Percentiles rank a stretch among this genome's conserved stretches.
phyloP scores from a whole-genome alignment of 495 filamentous ascomycete species.

The Hypoxylon trugodes region DNA sequence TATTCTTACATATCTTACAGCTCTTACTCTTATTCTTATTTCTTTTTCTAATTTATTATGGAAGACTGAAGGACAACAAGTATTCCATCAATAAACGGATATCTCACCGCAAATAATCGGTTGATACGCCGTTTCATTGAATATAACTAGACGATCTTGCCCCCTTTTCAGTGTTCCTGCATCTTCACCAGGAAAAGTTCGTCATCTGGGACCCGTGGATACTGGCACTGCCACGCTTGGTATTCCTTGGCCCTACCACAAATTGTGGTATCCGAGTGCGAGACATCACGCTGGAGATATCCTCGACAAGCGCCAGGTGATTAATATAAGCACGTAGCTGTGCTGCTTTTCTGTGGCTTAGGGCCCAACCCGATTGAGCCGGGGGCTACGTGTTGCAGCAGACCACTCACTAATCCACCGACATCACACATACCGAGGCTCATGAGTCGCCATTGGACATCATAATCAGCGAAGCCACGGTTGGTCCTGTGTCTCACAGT shows the following conservation, averaged over 20 bases:
- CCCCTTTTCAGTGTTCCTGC: no score
- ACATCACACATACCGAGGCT: not conserved
- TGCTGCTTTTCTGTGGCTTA: not conserved
- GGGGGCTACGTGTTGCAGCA: not conserved
- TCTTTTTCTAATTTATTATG: no score
- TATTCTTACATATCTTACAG: not conserved
- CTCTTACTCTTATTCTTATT: not conserved
- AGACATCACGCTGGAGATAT: not conserved
- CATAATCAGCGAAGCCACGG: not conserved
- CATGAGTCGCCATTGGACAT: no score
- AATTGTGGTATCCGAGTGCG: not conserved
- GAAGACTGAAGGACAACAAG: not conserved
- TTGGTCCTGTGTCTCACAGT: not conserved
- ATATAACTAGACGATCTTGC: no score
- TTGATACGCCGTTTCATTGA: no score
- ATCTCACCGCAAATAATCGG: not conserved
- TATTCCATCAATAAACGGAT: not conserved
- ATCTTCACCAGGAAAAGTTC: not conserved
- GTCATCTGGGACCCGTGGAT: not conserved
- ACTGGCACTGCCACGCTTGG: constrained; percentile 10
- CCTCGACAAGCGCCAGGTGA: not conserved
- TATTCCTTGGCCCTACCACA: not conserved
- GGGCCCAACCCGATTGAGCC: not conserved
- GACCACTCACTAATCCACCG: no score
- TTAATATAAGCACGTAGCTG: not conserved